Evolutionary conservation across 352 stramenopile genomes (phyloP).

Genomic region (Globisporangium spinosum): DNA sequence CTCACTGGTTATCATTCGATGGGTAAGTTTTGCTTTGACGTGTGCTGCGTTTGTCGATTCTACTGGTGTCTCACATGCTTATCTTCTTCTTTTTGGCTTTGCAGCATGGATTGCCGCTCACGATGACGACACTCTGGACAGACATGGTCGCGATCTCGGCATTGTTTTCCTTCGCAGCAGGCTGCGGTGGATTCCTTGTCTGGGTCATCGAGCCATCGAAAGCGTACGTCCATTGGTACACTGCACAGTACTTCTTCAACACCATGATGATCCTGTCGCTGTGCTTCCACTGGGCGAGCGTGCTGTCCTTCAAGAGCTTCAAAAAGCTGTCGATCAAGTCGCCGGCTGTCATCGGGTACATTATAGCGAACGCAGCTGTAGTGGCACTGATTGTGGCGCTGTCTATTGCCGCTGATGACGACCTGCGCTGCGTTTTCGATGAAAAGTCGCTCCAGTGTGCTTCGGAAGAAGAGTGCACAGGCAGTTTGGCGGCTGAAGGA

Average conservation of each 20-base stretch:
- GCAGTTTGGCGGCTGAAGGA: slow-evolving; percentile 61
- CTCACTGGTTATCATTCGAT: slow-evolving; percentile 81
- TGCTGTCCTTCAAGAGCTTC: slow-evolving; percentile 84
- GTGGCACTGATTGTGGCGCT: slow-evolving; percentile 65
- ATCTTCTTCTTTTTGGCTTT: slow-evolving; percentile 3
- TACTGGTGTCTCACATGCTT: not conserved
- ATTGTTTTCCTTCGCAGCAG: slow-evolving; percentile 81
- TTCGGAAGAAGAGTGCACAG: slow-evolving; percentile 47
- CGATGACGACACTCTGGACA: slow-evolving; percentile 80
- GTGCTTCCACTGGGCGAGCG: slow-evolving; percentile 86
- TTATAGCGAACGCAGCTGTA: slow-evolving; percentile 60
- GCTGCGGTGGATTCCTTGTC: slow-evolving; percentile 71
- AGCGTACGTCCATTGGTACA: slow-evolving; percentile 82
- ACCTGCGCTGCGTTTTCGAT: slow-evolving; percentile 76
- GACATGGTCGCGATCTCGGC: slow-evolving; percentile 82
- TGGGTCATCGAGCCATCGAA: slow-evolving; percentile 84
- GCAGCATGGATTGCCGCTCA: slow-evolving; percentile 73
- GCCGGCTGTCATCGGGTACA: slow-evolving; percentile 67
- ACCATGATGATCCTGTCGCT: slow-evolving; percentile 84
- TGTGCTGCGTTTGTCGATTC: not conserved
- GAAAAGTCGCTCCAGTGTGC: slow-evolving; percentile 49
- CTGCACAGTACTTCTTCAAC: slow-evolving; percentile 87
- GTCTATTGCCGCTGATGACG: slow-evolving; percentile 41
- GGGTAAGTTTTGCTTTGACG: slow-evolving; percentile 25
- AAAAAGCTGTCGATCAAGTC: slow-evolving; percentile 85